Evolutionary conservation across 177 flowering plant species (phyloP).

Genomic region (Vitis hybrid): DNA sequence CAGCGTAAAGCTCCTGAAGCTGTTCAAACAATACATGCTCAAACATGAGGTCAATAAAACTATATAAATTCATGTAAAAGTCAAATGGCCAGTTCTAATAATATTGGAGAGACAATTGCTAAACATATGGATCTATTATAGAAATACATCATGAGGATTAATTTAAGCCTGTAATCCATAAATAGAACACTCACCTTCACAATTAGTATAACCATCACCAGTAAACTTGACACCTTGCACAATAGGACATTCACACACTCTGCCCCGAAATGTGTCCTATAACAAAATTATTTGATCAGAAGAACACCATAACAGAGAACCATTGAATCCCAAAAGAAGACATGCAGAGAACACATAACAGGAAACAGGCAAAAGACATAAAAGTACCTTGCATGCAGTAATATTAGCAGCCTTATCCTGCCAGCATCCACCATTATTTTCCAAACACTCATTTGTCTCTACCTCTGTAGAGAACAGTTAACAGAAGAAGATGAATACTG

Average conservation of each 20-base stretch:
- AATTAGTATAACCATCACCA: conserved; percentile 93
- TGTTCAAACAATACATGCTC: conserved; percentile 27
- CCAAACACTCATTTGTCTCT: conserved; percentile 89
- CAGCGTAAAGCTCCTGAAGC: conserved; percentile 88
- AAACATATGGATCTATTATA: no score
- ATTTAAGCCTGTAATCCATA: not conserved
- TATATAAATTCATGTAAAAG: not conserved
- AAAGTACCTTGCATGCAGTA: conserved; percentile 78
- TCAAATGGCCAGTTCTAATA: no score
- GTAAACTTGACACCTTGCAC: conserved; percentile 80
- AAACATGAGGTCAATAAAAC: not conserved
- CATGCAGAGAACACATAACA: not conserved
- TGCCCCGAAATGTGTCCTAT: conserved; percentile 95
- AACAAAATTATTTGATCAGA: not conserved
- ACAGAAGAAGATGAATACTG: conserved; percentile 1
- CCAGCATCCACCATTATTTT: conserved; percentile 97
- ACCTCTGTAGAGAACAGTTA: conserved; percentile 40
- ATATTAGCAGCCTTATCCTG: conserved; percentile 63
- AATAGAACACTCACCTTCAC: conserved; percentile 60
- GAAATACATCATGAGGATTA: not conserved
- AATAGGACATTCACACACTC: conserved; percentile 89
- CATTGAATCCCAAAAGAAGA: not conserved
- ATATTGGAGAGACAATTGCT: no score
- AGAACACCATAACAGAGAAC: not conserved
- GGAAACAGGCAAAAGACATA: not conserved